phyloP scores from a whole-genome alignment of 2,329 filamentous ascomycete genomes.

The Chaetomium sp. region DNA sequence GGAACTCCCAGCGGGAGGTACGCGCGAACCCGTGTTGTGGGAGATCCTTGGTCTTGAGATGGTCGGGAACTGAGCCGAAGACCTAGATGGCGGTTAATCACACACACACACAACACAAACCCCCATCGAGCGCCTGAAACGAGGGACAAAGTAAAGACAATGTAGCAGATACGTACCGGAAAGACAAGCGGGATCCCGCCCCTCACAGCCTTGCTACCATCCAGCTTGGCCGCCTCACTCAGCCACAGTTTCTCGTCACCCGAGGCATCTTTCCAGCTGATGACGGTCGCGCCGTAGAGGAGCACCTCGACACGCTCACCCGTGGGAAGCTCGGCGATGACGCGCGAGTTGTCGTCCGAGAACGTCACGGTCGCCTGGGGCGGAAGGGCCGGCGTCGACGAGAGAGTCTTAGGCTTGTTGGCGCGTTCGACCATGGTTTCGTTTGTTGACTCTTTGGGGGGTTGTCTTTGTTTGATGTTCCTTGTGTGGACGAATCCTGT shows the following conservation, averaged over 20 bases:
- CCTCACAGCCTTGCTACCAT: slow-evolving; percentile 82
- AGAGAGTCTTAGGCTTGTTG: slow-evolving; percentile 75
- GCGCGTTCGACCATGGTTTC: slow-evolving; percentile 69
- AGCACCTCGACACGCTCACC: slow-evolving; percentile 82
- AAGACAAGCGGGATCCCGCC: slow-evolving; percentile 92
- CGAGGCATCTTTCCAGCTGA: slow-evolving; percentile 80
- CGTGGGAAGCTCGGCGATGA: slow-evolving; percentile 74
- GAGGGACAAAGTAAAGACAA: background rate
- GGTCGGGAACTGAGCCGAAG: slow-evolving; percentile 69
- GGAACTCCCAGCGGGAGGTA: slow-evolving; percentile 83
- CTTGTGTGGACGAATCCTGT: background rate
- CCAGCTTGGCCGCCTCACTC: slow-evolving; percentile 70
- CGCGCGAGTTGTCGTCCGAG: slow-evolving; percentile 61
- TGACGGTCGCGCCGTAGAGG: slow-evolving; percentile 86
- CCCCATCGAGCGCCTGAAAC: background rate
- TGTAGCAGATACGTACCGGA: slow-evolving; percentile 54
- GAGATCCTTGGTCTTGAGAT: slow-evolving; percentile 70
- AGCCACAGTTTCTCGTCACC: slow-evolving; percentile 82
- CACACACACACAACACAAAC: background rate
- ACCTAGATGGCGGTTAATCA: slow-evolving; percentile 44
- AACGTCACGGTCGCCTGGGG: slow-evolving; percentile 72
- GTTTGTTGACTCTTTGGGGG: slow-evolving; percentile 5
- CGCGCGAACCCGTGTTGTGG: slow-evolving; percentile 95
- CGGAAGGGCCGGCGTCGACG: slow-evolving; percentile 65
- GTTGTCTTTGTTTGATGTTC: background rate